These are phyloP conservation scores for Arxiozyma slooffiae DNA, from an alignment of 1,139 yeast genomes.

Conservation along the genomic window DNA sequence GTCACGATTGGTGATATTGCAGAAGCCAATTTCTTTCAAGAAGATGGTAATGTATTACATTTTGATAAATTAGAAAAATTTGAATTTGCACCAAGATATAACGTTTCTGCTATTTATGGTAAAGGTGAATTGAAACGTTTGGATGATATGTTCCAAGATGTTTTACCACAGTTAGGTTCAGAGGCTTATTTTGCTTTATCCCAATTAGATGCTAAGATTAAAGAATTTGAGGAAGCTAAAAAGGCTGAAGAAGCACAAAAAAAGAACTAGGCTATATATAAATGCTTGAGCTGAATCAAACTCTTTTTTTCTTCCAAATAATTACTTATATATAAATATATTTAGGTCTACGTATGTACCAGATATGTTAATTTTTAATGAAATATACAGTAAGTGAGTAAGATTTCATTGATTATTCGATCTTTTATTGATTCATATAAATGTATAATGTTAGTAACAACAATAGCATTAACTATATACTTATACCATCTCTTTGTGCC, in stretches of 20 bases:
- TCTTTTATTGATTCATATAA: too few relatives aligned
- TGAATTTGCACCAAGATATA: slow-evolving; percentile 83
- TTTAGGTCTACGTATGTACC: not conserved
- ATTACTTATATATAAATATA: too few relatives aligned
- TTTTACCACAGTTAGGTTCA: slow-evolving; percentile 93
- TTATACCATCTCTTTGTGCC: slow-evolving; percentile 15
- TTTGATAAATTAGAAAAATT: slow-evolving; percentile 83
- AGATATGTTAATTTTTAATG: not conserved
- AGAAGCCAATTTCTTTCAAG: slow-evolving; percentile 96
- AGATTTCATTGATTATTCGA: too few relatives aligned
- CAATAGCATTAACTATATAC: slow-evolving; percentile 4
- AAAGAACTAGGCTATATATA: slow-evolving; percentile 35
- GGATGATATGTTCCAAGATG: slow-evolving; percentile 88
- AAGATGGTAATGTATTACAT: slow-evolving; percentile 92
- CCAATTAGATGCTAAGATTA: slow-evolving; percentile 83
- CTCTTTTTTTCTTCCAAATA: not conserved
- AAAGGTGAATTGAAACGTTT: slow-evolving; percentile 88
- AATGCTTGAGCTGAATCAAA: not conserved
- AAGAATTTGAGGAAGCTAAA: slow-evolving; percentile 40
- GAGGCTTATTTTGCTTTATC: slow-evolving; percentile 88
- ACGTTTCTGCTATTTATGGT: slow-evolving; percentile 93
- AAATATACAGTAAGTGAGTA: too few relatives aligned
- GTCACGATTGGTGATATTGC: slow-evolving; percentile 82
- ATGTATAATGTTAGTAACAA: not conserved
- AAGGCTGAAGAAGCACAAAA: slow-evolving; percentile 22